A percentile compares a stretch with the other conserved stretches of the same genome.
Conservation (phyloP, 331 rosid genomes). For the Acacia concinna region DNA sequence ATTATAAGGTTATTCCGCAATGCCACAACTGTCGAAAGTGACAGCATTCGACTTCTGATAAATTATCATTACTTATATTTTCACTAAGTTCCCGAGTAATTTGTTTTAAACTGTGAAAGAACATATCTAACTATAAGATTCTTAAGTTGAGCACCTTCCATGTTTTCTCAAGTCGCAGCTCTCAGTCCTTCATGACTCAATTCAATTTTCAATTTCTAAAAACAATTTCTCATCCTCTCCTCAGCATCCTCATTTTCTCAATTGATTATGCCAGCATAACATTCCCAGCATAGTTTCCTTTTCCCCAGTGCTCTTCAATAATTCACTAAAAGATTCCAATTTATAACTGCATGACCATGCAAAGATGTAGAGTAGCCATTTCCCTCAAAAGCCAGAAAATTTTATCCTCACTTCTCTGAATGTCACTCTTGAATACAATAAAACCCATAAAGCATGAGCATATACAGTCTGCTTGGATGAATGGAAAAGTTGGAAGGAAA, state of each 20-base stretch:
- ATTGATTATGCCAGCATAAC: neutral
- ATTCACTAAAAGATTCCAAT: neutral
- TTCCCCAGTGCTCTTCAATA: neutral
- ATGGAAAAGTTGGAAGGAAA: too few species aligned
- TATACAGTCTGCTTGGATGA: too few species aligned
- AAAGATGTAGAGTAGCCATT: neutral
- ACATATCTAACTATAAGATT: neutral
- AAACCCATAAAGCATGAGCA: neutral
- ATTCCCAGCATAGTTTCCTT: neutral
- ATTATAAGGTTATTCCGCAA: neutral
- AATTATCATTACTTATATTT: neutral
- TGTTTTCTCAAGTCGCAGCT: neutral
- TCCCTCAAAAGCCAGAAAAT: neutral
- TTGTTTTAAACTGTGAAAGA: neutral
- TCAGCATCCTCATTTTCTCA: neutral
- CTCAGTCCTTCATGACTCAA: neutral
- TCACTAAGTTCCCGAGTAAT: neutral
- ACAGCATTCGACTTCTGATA: neutral
- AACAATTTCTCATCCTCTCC: neutral
- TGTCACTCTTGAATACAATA: neutral
- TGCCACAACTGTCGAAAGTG: neutral
- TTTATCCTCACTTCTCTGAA: neutral
- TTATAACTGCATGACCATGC: neutral
- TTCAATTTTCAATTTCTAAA: neutral
- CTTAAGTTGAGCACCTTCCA: neutral